Evolutionary conservation across 805 yeast genomes (phyloP).

Genomic region (Saccharomyces kudriavzevii): DNA sequence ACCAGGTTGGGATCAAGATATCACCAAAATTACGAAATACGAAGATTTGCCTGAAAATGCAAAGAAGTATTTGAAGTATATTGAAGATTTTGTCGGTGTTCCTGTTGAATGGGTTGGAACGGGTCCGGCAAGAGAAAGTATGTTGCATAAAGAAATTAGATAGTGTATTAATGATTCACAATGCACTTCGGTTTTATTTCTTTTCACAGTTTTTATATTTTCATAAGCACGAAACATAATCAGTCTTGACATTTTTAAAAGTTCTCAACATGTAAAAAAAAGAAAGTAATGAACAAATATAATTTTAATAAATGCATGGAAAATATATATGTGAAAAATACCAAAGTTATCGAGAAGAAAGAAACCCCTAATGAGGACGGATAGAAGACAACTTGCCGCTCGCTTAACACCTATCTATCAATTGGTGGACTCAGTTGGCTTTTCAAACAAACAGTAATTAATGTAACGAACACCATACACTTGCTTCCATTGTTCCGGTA

Average conservation of each 20-base stretch:
- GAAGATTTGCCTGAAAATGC: conserved; percentile 85
- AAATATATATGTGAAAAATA: not conserved
- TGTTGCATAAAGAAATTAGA: conserved; percentile 52
- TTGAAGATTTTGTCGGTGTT: conserved; percentile 75
- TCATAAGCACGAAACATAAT: not conserved
- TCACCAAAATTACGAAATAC: conserved; percentile 59
- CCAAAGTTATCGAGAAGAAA: not conserved
- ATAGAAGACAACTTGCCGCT: not conserved
- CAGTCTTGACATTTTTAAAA: not conserved
- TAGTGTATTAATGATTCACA: not conserved
- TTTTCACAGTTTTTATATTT: not conserved
- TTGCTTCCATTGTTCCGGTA: conserved; percentile 13
- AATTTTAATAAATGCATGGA: not conserved
- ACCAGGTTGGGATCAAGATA: conserved; percentile 91
- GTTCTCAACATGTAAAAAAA: not conserved
- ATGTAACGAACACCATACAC: conserved; percentile 35
- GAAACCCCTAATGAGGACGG: no score
- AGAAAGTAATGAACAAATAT: not conserved
- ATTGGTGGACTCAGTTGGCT: conserved; percentile 2
- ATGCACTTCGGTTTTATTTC: not conserved
- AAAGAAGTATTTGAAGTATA: conserved; percentile 70
- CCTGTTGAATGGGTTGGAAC: conserved; percentile 97
- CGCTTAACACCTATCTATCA: not conserved
- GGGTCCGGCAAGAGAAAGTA: conserved; percentile 93
- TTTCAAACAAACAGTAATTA: conserved; percentile 43